phyloP scores from a whole-genome alignment of 2,329 filamentous ascomycete species.

The Ophiostoma sp. region DNA sequence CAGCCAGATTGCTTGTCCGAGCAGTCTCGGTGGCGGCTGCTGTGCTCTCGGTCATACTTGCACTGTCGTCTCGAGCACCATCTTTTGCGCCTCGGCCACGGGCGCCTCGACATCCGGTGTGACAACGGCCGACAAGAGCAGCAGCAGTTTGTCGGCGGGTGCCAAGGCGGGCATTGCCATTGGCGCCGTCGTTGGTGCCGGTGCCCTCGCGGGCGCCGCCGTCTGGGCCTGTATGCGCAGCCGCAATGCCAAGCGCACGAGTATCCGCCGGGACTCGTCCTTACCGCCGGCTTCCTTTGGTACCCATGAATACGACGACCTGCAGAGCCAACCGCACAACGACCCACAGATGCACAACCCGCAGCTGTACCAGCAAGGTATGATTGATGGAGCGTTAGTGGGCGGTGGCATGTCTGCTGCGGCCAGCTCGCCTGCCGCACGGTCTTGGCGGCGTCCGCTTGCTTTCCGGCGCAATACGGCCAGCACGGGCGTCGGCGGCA shows the following conservation, averaged over 20 bases:
- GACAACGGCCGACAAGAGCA: constrained; percentile 23
- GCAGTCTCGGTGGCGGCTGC: constrained; percentile 50
- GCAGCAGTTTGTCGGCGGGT: constrained; percentile 45
- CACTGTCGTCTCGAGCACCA: constrained; percentile 41
- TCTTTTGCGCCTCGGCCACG: constrained; percentile 44
- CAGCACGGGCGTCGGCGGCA: constrained; percentile 20
- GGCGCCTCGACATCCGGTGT: constrained; percentile 34
- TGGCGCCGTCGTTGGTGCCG: constrained; percentile 49
- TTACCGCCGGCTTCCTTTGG: constrained; percentile 20
- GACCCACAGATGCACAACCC: constrained; percentile 9
- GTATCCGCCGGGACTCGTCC: constrained; percentile 26
- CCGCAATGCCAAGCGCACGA: constrained; percentile 11
- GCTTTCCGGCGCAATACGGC: constrained; percentile 24
- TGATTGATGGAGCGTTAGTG: background rate
- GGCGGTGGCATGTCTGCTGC: background rate
- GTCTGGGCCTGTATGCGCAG: constrained; percentile 50
- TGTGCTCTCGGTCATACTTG: constrained; percentile 50
- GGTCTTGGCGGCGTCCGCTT: constrained; percentile 19
- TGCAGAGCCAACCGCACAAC: constrained; percentile 27
- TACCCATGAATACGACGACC: constrained; percentile 26
- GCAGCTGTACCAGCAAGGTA: constrained; percentile 8
- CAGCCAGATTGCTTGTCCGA: constrained; percentile 49
- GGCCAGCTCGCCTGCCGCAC: constrained; percentile 4
- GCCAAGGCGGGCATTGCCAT: constrained; percentile 60
- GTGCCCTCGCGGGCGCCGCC: constrained; percentile 41